phyloP scores from a whole-genome alignment of 768 basidiomycete genomes.

The Porphyrellus cyaneotinctus region DNA sequence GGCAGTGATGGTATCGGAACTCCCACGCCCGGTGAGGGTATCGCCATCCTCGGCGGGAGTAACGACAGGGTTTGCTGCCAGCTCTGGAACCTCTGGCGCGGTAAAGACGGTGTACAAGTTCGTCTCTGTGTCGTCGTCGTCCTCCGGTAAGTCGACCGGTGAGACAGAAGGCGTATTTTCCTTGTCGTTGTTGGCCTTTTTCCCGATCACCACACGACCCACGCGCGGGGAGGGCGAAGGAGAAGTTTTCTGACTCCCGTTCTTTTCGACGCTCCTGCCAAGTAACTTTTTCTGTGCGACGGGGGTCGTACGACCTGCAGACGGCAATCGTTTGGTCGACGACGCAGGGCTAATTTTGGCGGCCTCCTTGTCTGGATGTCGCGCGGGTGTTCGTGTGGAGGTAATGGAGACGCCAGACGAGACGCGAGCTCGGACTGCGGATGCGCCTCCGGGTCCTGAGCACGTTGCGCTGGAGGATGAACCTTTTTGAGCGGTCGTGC shows the following conservation, averaged over 20 bases:
- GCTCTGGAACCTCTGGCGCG: slow-evolving; percentile 14
- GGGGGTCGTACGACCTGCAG: slow-evolving; percentile 23
- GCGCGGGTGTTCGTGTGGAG: slow-evolving; percentile 23
- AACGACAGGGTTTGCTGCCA: slow-evolving; percentile 3
- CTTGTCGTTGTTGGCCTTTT: slow-evolving; percentile 27
- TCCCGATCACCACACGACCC: slow-evolving; percentile 17
- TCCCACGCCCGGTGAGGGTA: slow-evolving; percentile 22
- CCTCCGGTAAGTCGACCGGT: slow-evolving; percentile 33
- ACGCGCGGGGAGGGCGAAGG: slow-evolving; percentile 16
- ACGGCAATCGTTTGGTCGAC: slow-evolving; percentile 18
- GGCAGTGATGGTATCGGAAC: slow-evolving; percentile 28
- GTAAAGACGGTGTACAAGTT: slow-evolving; percentile 20
- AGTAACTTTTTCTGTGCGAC: slow-evolving; percentile 18
- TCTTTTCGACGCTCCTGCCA: slow-evolving; percentile 16
- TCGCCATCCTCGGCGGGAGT: slow-evolving; percentile 19
- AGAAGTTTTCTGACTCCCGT: slow-evolving; percentile 11
- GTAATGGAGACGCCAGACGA: slow-evolving; percentile 26
- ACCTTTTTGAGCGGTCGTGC: slow-evolving; percentile 21
- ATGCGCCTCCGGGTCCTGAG: slow-evolving; percentile 9
- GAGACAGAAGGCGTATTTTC: slow-evolving; percentile 11
- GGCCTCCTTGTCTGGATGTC: slow-evolving; percentile 23
- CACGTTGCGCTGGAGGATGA: not conserved
- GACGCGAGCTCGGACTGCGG: slow-evolving; percentile 19
- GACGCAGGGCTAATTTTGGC: slow-evolving; percentile 21
- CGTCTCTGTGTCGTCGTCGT: slow-evolving; percentile 36